A percentile compares a stretch with the other conserved stretches of the same genome.
Evolutionary conservation across 441 rosid genomes (phyloP).

Genomic region (Pelargonium myrrhifolium): DNA sequence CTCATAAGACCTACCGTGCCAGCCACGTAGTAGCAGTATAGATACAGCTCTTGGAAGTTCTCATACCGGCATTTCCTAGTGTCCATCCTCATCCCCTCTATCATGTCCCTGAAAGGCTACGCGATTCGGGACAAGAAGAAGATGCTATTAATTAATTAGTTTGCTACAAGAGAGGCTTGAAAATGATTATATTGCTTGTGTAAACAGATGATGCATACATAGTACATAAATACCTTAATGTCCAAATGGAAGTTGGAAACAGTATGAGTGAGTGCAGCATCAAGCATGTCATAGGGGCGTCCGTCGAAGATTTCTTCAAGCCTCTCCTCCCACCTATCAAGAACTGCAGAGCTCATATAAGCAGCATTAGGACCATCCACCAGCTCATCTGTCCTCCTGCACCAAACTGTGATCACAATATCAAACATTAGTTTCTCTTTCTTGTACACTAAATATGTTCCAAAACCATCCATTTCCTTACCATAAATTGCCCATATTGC

Average conservation of each 20-base stretch:
- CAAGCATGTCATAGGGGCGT: conserved; percentile 50
- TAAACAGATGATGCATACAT: too few relatives aligned
- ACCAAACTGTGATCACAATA: conserved; percentile 54
- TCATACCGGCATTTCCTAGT: conserved; percentile 33
- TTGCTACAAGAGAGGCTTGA: neutral
- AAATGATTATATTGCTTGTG: too few relatives aligned
- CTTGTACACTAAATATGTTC: too few relatives aligned
- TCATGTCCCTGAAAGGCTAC: conserved; percentile 61
- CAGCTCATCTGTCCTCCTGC: conserved; percentile 66
- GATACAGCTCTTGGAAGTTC: conserved; percentile 47
- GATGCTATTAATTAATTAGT: neutral
- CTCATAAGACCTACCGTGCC: conserved; percentile 53
- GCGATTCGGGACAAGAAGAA: neutral
- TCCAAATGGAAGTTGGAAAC: conserved; percentile 45
- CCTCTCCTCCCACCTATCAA: conserved; percentile 54
- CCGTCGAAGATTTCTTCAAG: conserved; percentile 49
- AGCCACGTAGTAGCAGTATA: conserved; percentile 48
- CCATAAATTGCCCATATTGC: conserved; percentile 70
- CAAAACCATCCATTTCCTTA: conserved; percentile 15
- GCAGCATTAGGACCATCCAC: conserved; percentile 50
- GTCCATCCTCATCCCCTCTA: conserved; percentile 66
- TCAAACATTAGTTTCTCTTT: neutral
- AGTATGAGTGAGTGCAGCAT: conserved; percentile 53
- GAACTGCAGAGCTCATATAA: conserved; percentile 34
- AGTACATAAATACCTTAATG: conserved; percentile 31